These are phyloP conservation scores for Crotalaria pallida DNA, from an alignment of 306 rosid genomes.

Conservation along the genomic window DNA sequence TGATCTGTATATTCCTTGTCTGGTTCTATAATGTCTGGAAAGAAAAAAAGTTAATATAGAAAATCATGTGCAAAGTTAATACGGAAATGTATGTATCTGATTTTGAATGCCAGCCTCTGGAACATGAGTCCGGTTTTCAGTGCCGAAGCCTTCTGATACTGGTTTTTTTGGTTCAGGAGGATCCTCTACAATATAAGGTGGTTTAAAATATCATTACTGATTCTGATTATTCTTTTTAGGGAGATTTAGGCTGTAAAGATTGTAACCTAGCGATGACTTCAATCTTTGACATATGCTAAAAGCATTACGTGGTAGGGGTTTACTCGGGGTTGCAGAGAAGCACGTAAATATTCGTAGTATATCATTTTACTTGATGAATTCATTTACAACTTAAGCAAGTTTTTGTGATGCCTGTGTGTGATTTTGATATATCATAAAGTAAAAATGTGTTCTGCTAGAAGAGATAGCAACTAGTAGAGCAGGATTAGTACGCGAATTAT, in stretches of 20 bases:
- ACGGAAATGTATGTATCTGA: constrained; percentile 12
- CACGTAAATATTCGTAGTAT: not conserved
- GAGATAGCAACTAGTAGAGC: too few relatives aligned
- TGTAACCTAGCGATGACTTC: not conserved
- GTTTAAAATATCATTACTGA: not conserved
- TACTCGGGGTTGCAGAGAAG: not conserved
- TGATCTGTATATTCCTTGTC: constrained; percentile 36
- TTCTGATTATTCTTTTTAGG: not conserved
- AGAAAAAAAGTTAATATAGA: constrained; percentile 1
- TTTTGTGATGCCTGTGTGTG: not conserved
- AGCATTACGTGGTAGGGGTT: not conserved
- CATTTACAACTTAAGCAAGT: not conserved
- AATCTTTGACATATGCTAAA: not conserved
- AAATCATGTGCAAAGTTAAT: constrained; percentile 7
- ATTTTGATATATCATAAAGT: not conserved
- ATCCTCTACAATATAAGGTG: not conserved
- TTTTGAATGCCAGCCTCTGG: not conserved
- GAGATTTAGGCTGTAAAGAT: not conserved
- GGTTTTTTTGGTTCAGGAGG: not conserved
- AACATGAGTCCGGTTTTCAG: not conserved
- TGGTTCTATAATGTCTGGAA: constrained; percentile 20
- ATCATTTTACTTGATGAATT: not conserved
- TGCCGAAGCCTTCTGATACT: constrained; percentile 7
- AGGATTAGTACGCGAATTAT: too few relatives aligned
- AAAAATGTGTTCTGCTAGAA: not conserved